Conservation (phyloP, 768 basidiomycete genomes). For the Rhodotorula babjevae region DNA sequence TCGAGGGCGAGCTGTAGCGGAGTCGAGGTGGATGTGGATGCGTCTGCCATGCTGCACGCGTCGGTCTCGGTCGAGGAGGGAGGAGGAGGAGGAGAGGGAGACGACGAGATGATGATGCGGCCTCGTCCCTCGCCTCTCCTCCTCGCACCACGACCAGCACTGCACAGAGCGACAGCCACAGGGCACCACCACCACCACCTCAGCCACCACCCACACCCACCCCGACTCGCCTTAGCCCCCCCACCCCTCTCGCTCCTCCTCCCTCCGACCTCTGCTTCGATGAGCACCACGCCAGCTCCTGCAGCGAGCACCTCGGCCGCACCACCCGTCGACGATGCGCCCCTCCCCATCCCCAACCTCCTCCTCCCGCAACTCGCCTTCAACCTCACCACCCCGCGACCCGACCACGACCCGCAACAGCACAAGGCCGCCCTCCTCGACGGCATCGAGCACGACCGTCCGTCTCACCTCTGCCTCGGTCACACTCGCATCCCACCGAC, state of each 20-base stretch:
- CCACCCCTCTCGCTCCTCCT: neutral
- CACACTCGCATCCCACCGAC: fast-evolving
- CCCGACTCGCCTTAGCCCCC: too few species aligned
- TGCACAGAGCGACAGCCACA: too few species aligned
- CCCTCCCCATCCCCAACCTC: constrained; percentile 82
- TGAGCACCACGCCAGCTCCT: neutral
- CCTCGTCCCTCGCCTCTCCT: neutral
- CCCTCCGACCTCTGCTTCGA: neutral
- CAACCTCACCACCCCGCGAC: constrained; percentile 60
- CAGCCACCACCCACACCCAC: too few species aligned
- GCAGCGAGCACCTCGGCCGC: neutral
- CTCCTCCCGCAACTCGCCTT: constrained; percentile 73
- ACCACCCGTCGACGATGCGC: constrained; percentile 56
- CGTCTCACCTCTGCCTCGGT: constrained; percentile 43
- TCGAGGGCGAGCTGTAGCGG: neutral
- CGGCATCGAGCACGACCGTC: constrained; percentile 74
- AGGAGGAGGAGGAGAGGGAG: neutral
- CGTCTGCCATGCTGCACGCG: neutral
- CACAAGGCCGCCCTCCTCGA: constrained; percentile 61
- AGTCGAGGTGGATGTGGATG: neutral
- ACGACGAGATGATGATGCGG: neutral
- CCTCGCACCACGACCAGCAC: too few species aligned
- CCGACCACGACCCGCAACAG: constrained; percentile 52
- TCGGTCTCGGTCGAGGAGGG: too few species aligned
- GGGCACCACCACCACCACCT: too few species aligned